A percentile compares a stretch with the other conserved stretches of the same genome.
Conservation (phyloP, 1,284 basidiomycete species). For the Cutaneotrichosporon sp. region DNA sequence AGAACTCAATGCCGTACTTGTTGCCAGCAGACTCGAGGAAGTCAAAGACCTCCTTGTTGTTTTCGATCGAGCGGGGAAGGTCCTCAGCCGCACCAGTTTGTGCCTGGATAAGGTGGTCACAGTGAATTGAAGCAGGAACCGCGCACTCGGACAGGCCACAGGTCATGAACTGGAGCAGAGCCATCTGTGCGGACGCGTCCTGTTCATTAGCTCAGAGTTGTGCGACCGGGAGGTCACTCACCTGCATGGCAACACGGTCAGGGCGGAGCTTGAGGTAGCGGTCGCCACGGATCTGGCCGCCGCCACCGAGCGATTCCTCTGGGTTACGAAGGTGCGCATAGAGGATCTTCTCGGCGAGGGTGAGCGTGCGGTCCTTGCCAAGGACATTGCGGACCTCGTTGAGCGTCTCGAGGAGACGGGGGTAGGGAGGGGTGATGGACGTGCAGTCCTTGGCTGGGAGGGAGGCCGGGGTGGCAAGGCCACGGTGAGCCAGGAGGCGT, state of each 20-base stretch:
- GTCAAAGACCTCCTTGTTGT: slow-evolving; percentile 96
- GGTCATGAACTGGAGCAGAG: slow-evolving; percentile 98
- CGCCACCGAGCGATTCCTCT: slow-evolving; percentile 64
- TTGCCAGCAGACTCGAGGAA: slow-evolving; percentile 91
- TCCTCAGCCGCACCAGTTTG: slow-evolving; percentile 47
- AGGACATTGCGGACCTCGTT: slow-evolving; percentile 69
- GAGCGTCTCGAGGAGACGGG: slow-evolving; percentile 71
- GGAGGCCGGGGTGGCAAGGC: slow-evolving; percentile 47
- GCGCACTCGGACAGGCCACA: slow-evolving; percentile 82
- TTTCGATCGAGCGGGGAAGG: slow-evolving; percentile 66
- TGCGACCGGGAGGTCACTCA: slow-evolving; percentile 28
- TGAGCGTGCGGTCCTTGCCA: slow-evolving; percentile 62
- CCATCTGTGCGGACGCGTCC: slow-evolving; percentile 94
- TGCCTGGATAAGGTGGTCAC: slow-evolving; percentile 96
- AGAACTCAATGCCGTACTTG: slow-evolving; percentile 89
- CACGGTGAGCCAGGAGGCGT: slow-evolving; percentile 25
- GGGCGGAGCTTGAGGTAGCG: slow-evolving; percentile 86
- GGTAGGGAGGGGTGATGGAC: slow-evolving; percentile 87
- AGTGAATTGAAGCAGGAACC: slow-evolving; percentile 86
- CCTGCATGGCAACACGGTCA: slow-evolving; percentile 95
- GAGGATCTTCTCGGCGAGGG: slow-evolving; percentile 95
- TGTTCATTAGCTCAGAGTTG: slow-evolving; percentile 11
- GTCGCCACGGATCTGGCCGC: slow-evolving; percentile 74
- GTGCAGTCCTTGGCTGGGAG: slow-evolving; percentile 54
- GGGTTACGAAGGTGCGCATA: slow-evolving; percentile 90